Base-by-base conservation (phyloP, 768 basidiomycete genomes). In the Boletus pseudopeckii region DNA sequence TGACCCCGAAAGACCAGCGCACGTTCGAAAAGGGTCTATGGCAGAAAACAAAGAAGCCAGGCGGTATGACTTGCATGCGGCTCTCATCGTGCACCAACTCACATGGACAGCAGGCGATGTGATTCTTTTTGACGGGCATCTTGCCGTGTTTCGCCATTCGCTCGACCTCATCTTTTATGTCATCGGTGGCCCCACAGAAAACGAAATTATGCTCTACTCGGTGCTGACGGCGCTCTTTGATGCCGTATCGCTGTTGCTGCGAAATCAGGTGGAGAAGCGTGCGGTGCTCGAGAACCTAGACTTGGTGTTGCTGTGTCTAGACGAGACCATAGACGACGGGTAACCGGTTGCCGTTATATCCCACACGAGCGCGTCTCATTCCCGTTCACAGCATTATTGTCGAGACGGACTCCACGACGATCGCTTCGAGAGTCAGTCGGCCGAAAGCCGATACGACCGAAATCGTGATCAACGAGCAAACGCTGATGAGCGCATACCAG, bases 291-390 rank as follows among this genome's bases (percentile, higher is more conserved):
- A 98, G 75, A 98, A 93, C 72, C 73, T 98, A 45, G 97, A 98
- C 72, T 65, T 98, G 50, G 91, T 97, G 10, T 70, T 98, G 48
- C 74, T 99, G 22, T 95, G 94, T 63, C 74, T 98, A 47, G 97
- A 98, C 72, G 97, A 99, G 76, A 96, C 93, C 3, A 85, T 98
- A 54, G 97, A 99, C 71, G 94, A 99, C 67, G 97, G 97, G 96
- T 98, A 70, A 62, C 85, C 78, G 1, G 30, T 39, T 37, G 41
- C 42, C 34, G 17, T 48, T 24, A 49, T 24, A 1, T 30, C 38
- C 11, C 3, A 18, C 39, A 43, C 45, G 26, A 32, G 13, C 7
- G 8, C 36, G 2, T 11, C 57, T 60, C 61, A 69, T 54, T 4
- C 39, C 57, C 43, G 44, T 39, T 52, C 17, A 30, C 67, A 98